Evolutionary conservation across 768 basidiomycete species (phyloP), one percentile per base, ranked within the genome.

Genomic region (Macrolepiota fuliginosa): DNA sequence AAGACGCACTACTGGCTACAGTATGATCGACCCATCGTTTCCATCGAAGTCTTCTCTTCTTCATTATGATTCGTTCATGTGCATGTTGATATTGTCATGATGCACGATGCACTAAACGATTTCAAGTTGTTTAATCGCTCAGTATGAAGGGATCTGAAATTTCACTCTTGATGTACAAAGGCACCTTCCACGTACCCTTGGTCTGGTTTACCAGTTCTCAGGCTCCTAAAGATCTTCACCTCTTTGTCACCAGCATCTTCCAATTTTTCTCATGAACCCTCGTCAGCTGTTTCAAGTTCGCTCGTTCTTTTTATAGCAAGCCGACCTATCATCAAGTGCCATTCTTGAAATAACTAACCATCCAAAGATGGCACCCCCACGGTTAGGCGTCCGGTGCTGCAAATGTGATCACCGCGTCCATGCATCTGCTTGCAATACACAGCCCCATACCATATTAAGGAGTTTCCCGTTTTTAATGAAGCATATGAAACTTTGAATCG

Each of bases 1-100:
- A 90, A 55, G 89, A 90, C 64, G 87, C 82, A 29, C 72, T 89
- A 47, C 72, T 88, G 68, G 86, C 84, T 17, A 80, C 75, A 17
- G 72, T 81, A 17, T 81, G 65, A 70, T 24, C 22, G 22, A 54
- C 36, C 46, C 17, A 13, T 45, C 4, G 17, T 22, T 27, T 24
- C 24, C 13, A 9, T 19, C 11, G 24, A 9, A 49, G 47, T 7
- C 25, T 49, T 25, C 9, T 25, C 22, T 49, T 24, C 19, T 27
- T 22, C 29, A 3, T 7, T 7, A 32, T 7, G 24, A 25, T 49
- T 22, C 47, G 19, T 9, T 45, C 17, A 45, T 45, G 42, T 45
- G 3, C 4, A 45, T 45, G 15, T 7, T 10, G 42, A 17, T 19
- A 19, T 17, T 3, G 42, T n/a, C 42, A 9, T 45, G 42, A 22